Evolutionary conservation across 169 alveolate species (phyloP).

Genomic region (Plasmodium malariae): DNA sequence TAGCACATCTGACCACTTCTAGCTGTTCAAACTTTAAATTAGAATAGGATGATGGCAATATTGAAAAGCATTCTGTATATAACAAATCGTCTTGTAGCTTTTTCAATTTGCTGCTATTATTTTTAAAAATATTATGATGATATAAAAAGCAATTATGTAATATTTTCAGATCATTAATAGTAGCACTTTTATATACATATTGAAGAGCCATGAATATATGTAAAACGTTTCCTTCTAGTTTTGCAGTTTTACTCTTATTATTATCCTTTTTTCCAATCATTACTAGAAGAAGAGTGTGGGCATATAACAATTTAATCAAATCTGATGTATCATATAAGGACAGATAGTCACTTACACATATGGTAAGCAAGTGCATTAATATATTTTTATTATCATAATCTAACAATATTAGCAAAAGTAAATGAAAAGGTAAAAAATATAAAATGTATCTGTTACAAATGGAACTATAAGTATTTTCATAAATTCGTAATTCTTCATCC

Average conservation of each 20-base stretch:
- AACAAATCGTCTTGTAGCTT: conserved; percentile 10
- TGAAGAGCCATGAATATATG: conserved; percentile 35
- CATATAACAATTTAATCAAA: conserved; percentile 27
- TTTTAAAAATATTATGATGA: conserved; percentile 1
- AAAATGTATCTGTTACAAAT: conserved; percentile 20
- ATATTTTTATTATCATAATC: conserved; percentile 33
- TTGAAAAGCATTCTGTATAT: conserved; percentile 20
- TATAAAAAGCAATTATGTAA: conserved; percentile 45
- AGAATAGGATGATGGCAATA: conserved; percentile 59
- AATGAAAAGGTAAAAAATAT: conserved; percentile 51
- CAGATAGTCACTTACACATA: conserved; percentile 25
- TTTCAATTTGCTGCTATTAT: background rate
- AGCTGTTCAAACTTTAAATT: conserved; percentile 35
- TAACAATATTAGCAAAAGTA: conserved; percentile 35
- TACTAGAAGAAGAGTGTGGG: conserved; percentile 22
- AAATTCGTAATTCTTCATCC: background rate
- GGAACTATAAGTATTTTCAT: background rate
- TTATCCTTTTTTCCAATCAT: background rate
- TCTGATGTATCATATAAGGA: conserved; percentile 36
- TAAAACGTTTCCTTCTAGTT: conserved; percentile 15
- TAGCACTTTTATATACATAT: conserved; percentile 37
- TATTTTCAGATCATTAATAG: conserved; percentile 35
- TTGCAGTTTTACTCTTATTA: background rate
- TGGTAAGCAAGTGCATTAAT: conserved; percentile 4
- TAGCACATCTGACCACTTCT: conserved; percentile 38